phyloP scores from a whole-genome alignment of 768 basidiomycete genomes.

The Lentinus brumalis region DNA sequence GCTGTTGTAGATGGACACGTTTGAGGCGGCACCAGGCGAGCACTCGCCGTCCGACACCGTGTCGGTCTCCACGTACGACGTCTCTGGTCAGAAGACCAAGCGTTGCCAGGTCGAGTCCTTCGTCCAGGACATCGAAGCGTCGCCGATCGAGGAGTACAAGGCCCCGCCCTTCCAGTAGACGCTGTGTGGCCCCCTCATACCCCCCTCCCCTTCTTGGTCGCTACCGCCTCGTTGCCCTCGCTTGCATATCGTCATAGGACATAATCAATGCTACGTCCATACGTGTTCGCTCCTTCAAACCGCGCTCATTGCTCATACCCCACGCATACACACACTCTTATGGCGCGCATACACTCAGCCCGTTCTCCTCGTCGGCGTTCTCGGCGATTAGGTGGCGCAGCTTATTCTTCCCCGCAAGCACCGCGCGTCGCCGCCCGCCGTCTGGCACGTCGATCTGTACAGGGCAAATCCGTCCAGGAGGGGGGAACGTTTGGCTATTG shows the following conservation, averaged over 20 bases:
- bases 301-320: no score
- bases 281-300: no score
- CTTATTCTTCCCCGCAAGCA: no score
- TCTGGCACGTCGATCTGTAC: no score
- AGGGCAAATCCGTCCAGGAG: no score
- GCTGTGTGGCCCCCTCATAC: neutral
- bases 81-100: slow-evolving; percentile 46
- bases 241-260: neutral
- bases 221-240: neutral
- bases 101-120: no score
- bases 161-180: slow-evolving; percentile 36
- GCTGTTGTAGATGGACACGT: slow-evolving; percentile 62
- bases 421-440: no score
- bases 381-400: no score
- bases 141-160: slow-evolving; percentile 65
- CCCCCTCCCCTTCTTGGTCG: neutral
- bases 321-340: no score
- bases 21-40: slow-evolving; percentile 32
- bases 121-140: slow-evolving; percentile 44
- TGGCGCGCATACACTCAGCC: no score
- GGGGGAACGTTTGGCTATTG: no score
- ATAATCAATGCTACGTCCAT: neutral
- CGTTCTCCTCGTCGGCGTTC: no score
- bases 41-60: slow-evolving; percentile 17
- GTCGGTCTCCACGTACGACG: slow-evolving; percentile 55